A percentile compares a stretch with the other conserved stretches of the same genome.
phyloP scores from a whole-genome alignment of 164 flowering plant species.

The Vitis rotundifolia region DNA sequence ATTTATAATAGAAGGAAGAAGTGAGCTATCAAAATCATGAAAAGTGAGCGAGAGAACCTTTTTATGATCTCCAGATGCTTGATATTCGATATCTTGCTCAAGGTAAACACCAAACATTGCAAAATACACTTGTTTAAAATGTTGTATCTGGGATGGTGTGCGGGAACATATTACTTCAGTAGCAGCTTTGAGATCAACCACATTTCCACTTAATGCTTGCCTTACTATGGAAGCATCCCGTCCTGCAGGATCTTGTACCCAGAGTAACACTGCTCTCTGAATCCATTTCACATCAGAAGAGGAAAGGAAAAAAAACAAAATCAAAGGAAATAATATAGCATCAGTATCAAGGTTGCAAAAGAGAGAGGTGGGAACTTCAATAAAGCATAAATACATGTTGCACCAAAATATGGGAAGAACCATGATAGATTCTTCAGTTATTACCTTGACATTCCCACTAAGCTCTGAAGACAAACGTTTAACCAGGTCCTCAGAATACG shows the following conservation, averaged over 20 bases:
- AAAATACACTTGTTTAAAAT: constrained; percentile 53
- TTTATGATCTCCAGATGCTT: constrained; percentile 59
- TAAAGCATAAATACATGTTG: too few species aligned
- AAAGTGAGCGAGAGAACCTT: constrained; percentile 39
- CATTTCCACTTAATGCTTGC: constrained; percentile 40
- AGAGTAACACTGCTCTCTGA: constrained; percentile 70
- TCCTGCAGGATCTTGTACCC: constrained; percentile 72
- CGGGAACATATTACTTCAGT: constrained; percentile 88
- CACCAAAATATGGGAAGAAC: not conserved
- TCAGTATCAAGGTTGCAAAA: too few species aligned
- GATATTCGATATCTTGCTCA: constrained; percentile 58
- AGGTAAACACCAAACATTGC: constrained; percentile 40
- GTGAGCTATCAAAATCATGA: too few species aligned
- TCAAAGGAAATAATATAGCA: not conserved
- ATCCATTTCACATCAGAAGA: not conserved
- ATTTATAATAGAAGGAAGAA: too few species aligned
- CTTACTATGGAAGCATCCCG: constrained; percentile 63
- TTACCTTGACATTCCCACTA: constrained; percentile 65
- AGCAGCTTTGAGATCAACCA: constrained; percentile 44
- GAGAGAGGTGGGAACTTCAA: too few species aligned
- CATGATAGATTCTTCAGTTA: not conserved
- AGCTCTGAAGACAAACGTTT: constrained; percentile 70
- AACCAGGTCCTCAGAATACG: constrained; percentile 55
- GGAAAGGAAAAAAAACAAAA: not conserved
- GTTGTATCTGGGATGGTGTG: constrained; percentile 63